Evolutionary conservation across 352 stramenopile genomes (phyloP), one percentile per base, ranked within the genome.

Genomic region (Pythium rhizo-oryzae): DNA sequence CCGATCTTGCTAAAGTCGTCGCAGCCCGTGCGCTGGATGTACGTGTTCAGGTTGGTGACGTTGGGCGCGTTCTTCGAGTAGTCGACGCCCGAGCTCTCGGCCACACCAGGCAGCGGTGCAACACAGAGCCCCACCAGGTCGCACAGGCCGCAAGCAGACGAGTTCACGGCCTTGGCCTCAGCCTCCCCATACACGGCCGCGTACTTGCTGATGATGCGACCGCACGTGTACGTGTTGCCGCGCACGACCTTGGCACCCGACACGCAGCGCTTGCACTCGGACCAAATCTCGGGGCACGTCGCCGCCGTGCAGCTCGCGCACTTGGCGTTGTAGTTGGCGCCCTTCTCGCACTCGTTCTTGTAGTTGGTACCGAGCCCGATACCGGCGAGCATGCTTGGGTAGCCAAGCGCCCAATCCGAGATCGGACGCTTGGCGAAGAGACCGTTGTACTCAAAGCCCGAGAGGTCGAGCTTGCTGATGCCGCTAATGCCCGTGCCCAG

Each of bases 361-460:
- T 90, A 90, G 68, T 80, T 87, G 59, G 74, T 70, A 28, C 84
- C 82, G 18, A 90, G 69, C 0, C 75, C 70, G n/a, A 92, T 60
- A 4, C 84, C 84, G 0, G 82, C 82, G 19, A 92, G 65, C 56
- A 92, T 58, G 68, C 84, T 92, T 56, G 82, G 84, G 65, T 87
- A 89, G 41, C 84, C 84, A 8, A 91, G 68, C 0, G 84, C 82
- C 80, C 81, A 92, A 52, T 92, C 74, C 33, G 71, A 73, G 35
- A 88, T 76, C 47, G 75, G 76, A 43, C 80, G 84, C 58, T 72
- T 78, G 35, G 71, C 82, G 59, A 92, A 90, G 18, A 92, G 41
- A 0, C 84, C 84, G 70, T 92, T 92, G 70, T 89, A 91, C 28
- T 77, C 84, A 46, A 92, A 92, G 39, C 81, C 82, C 37, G 70